Percentiles rank a stretch among this genome's conserved stretches.
phyloP scores from a whole-genome alignment of 352 stramenopile species.

The Phytophthora nicotianae region DNA sequence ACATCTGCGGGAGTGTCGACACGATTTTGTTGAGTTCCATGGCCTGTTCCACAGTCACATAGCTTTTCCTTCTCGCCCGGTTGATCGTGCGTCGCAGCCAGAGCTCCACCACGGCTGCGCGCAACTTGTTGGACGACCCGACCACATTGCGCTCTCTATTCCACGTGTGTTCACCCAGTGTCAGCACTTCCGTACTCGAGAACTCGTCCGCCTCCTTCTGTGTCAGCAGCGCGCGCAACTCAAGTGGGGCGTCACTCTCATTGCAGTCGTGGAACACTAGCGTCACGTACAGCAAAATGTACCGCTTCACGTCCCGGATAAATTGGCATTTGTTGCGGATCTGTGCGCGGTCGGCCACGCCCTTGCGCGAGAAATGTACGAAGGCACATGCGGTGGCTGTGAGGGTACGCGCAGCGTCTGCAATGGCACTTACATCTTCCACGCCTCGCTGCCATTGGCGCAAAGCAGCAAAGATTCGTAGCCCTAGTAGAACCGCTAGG shows the following conservation, averaged over 20 bases:
- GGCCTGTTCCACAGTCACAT: slow-evolving; percentile 48
- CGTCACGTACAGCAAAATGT: slow-evolving; percentile 57
- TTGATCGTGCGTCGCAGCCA: slow-evolving; percentile 59
- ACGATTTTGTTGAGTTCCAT: slow-evolving; percentile 59
- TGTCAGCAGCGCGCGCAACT: slow-evolving; percentile 50
- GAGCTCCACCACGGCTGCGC: slow-evolving; percentile 58
- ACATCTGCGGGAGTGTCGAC: slow-evolving; percentile 53
- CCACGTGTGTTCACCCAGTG: slow-evolving; percentile 49
- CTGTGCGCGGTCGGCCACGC: slow-evolving; percentile 34
- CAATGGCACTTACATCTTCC: slow-evolving; percentile 44
- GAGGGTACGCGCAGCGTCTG: slow-evolving; percentile 44
- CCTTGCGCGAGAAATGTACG: slow-evolving; percentile 51
- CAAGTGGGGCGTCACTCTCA: slow-evolving; percentile 39
- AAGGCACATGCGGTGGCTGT: slow-evolving; percentile 49
- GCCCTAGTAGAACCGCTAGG: slow-evolving; percentile 47
- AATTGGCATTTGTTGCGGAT: slow-evolving; percentile 57
- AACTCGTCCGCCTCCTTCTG: slow-evolving; percentile 52
- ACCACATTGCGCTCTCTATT: slow-evolving; percentile 51
- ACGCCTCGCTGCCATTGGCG: slow-evolving; percentile 56
- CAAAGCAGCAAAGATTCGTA: slow-evolving; percentile 46
- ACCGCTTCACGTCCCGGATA: slow-evolving; percentile 64
- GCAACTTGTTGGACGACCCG: slow-evolving; percentile 55
- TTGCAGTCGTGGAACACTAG: slow-evolving; percentile 68
- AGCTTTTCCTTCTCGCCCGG: slow-evolving; percentile 41
- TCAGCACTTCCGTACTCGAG: slow-evolving; percentile 41